These are phyloP conservation scores for Asterionellopsis glacialis DNA, from an alignment of 108 stramenopile genomes.

Conservation along the genomic window DNA sequence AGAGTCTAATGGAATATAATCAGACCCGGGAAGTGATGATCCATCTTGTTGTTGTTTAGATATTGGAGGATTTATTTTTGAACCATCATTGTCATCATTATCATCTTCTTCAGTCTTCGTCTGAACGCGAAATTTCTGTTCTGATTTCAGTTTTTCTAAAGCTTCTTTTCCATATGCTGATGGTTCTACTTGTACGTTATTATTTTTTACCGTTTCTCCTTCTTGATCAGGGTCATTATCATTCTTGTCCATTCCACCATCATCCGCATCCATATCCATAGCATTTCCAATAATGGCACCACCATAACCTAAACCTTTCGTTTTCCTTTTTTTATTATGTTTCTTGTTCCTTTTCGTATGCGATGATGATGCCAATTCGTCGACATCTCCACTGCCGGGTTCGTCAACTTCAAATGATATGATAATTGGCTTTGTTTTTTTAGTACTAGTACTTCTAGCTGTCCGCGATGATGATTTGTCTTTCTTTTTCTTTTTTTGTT, in stretches of 20 bases:
- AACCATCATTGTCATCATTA: no score
- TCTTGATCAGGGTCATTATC: not conserved
- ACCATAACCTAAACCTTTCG: conserved; percentile 22
- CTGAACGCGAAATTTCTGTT: conserved; percentile 40
- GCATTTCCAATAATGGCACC: conserved; percentile 10
- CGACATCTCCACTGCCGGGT: conserved; percentile 8
- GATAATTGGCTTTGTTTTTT: conserved; percentile 4
- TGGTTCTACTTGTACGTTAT: not conserved
- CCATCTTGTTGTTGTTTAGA: no score
- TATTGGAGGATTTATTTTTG: no score
- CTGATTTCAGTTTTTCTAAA: conserved; percentile 43
- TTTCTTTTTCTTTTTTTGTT: conserved; percentile 20
- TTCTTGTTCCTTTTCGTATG: conserved; percentile 22
- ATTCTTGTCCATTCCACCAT: not conserved
- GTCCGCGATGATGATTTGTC: not conserved
- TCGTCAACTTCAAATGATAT: conserved; percentile 12
- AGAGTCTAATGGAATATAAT: conserved; percentile 5
- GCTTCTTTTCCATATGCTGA: conserved; percentile 49
- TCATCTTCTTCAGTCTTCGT: not conserved
- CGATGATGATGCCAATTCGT: not conserved
- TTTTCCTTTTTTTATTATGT: conserved; percentile 11
- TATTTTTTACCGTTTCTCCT: conserved; percentile 6
- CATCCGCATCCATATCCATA: not conserved
- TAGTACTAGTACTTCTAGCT: conserved; percentile 28
- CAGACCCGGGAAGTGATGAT: no score